A percentile compares a stretch with the other conserved stretches of the same genome.
These are phyloP conservation scores for Capsicum rhomboideum DNA, from an alignment of 257 asterid species.

Conservation along the genomic window DNA sequence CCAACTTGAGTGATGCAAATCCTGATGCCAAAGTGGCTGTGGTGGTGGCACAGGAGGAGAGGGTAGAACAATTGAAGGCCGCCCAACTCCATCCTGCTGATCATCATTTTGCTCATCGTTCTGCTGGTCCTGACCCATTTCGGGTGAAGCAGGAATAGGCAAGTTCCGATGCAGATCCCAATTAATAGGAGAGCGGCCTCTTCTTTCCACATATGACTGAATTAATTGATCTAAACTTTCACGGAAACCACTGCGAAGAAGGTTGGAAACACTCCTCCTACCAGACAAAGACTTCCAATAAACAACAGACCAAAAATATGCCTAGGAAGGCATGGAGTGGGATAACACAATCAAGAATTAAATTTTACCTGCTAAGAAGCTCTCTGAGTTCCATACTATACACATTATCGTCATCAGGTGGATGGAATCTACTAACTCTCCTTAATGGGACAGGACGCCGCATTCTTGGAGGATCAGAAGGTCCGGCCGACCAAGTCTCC, in stretches of 20 bases:
- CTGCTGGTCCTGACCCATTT: conserved; percentile 46
- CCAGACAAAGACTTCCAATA: conserved; percentile 5
- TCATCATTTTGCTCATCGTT: conserved; percentile 53
- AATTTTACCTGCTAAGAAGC: conserved; percentile 72
- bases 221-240: conserved; percentile 87
- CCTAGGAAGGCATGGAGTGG: background rate
- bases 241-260: conserved; percentile 91
- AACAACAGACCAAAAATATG: background rate
- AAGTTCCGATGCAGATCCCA: conserved; percentile 78
- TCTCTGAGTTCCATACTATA: conserved; percentile 98
- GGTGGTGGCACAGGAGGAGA: conserved; percentile 90
- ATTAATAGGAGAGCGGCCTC: conserved; percentile 59
- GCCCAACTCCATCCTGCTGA: conserved; percentile 40
- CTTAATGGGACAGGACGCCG: conserved; percentile 44
- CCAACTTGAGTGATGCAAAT: conserved; percentile 74
- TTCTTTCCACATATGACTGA: conserved; percentile 80
- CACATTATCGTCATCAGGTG: conserved; percentile 89
- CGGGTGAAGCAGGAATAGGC: conserved; percentile 72
- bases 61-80: conserved; percentile 65
- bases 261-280: conserved; percentile 97
- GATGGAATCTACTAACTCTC: conserved; percentile 68
- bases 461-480: conserved; percentile 75
- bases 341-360: background rate
- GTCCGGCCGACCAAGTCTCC: conserved; percentile 66
- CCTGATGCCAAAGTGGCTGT: conserved; percentile 88